Evolutionary conservation across 2,329 filamentous ascomycete genomes (phyloP).

Genomic region (Huntiella savannae): DNA sequence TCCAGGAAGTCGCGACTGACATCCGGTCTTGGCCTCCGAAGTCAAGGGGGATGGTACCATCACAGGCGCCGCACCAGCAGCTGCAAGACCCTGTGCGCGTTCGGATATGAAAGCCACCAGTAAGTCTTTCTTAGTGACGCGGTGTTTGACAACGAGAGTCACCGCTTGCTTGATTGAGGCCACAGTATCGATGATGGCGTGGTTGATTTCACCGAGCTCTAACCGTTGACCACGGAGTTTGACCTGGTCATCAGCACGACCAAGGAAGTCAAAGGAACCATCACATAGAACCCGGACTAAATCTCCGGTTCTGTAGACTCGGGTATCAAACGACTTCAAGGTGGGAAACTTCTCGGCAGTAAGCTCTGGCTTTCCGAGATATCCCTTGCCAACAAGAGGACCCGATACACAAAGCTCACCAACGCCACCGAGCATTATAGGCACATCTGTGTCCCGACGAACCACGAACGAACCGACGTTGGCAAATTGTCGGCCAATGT

Average conservation of each 20-base stretch:
- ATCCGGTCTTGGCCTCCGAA: slow-evolving; percentile 36
- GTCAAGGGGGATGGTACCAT: not conserved
- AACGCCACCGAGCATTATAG: slow-evolving; percentile 58
- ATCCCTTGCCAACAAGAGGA: slow-evolving; percentile 73
- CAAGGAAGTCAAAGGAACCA: slow-evolving; percentile 69
- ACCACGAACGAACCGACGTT: slow-evolving; percentile 78
- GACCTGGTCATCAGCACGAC: slow-evolving; percentile 76
- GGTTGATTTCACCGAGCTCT: slow-evolving; percentile 82
- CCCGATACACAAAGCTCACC: slow-evolving; percentile 83
- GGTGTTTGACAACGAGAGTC: slow-evolving; percentile 55
- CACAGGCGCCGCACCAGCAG: not conserved
- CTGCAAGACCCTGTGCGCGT: not conserved
- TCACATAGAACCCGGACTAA: slow-evolving; percentile 66
- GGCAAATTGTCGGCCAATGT: slow-evolving; percentile 71
- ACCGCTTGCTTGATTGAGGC: slow-evolving; percentile 45
- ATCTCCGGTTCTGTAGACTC: slow-evolving; percentile 76
- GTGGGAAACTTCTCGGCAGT: slow-evolving; percentile 59
- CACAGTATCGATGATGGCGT: slow-evolving; percentile 48
- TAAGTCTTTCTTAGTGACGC: slow-evolving; percentile 57
- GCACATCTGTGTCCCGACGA: slow-evolving; percentile 44
- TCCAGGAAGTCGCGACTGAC: slow-evolving; percentile 47
- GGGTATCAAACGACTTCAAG: slow-evolving; percentile 34
- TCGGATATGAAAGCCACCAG: slow-evolving; percentile 53
- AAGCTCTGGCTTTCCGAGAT: slow-evolving; percentile 62
- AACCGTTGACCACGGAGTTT: slow-evolving; percentile 79